A percentile compares a stretch with the other conserved stretches of the same genome.
Conservation (phyloP, 1,284 basidiomycete genomes). For the Trichosporon coremiiforme region DNA sequence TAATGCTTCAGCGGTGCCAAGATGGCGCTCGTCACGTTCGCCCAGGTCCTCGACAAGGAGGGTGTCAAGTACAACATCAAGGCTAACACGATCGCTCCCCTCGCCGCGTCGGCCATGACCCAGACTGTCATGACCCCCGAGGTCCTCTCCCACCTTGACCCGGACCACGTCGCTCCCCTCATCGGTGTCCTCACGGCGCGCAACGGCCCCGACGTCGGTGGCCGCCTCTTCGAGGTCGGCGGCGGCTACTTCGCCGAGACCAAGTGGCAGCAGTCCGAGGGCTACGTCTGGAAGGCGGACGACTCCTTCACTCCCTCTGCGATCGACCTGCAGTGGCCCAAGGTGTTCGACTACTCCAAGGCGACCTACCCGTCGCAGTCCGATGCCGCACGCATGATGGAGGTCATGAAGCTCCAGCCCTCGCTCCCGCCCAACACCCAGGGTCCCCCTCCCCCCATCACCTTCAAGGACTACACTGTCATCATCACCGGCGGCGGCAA, state of each 20-base stretch:
- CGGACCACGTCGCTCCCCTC: constrained; percentile 91
- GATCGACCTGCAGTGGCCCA: constrained; percentile 78
- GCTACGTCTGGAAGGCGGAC: constrained; percentile 77
- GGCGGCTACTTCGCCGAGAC: constrained; percentile 91
- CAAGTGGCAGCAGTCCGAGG: constrained; percentile 88
- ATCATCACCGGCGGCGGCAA: constrained; percentile 93
- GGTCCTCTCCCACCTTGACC: constrained; percentile 88
- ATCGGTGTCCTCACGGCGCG: constrained; percentile 66
- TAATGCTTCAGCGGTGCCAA: constrained; percentile 56
- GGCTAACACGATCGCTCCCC: constrained; percentile 84
- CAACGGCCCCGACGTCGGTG: constrained; percentile 72
- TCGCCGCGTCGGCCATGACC: constrained; percentile 91
- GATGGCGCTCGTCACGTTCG: constrained; percentile 83
- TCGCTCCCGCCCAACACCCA: constrained; percentile 27
- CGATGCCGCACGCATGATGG: constrained; percentile 67
- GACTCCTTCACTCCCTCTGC: constrained; percentile 97
- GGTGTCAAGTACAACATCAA: constrained; percentile 93
- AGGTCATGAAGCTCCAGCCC: constrained; percentile 24
- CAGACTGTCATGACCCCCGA: constrained; percentile 95
- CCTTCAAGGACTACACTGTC: constrained; percentile 87
- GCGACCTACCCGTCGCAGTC: constrained; percentile 71
- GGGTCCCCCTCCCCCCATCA: constrained; percentile 63
- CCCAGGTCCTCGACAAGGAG: constrained; percentile 87
- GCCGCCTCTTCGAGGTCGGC: constrained; percentile 89
- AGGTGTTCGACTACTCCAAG: constrained; percentile 60